Percentiles rank a stretch among this genome's conserved stretches.
These are phyloP conservation scores for Penicillium sp. DNA, from an alignment of 2,329 filamentous ascomycete species.

Conservation along the genomic window DNA sequence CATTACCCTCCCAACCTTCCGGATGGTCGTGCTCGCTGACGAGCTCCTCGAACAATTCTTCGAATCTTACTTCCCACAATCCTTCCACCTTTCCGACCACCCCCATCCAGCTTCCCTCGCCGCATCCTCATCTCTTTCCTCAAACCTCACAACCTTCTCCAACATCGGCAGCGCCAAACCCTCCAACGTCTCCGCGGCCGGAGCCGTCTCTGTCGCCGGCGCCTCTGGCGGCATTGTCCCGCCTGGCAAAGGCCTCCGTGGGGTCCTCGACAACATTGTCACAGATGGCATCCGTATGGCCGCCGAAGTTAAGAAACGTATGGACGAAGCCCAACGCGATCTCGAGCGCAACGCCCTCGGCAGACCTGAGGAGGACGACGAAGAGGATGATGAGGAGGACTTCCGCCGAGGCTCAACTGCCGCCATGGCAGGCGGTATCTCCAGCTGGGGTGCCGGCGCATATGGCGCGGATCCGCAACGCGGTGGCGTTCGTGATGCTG, in stretches of 20 bases:
- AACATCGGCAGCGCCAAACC: slow-evolving; percentile 57
- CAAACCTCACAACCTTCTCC: slow-evolving; percentile 81
- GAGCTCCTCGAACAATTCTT: slow-evolving; percentile 97
- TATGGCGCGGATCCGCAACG: slow-evolving; percentile 59
- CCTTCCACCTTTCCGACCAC: slow-evolving; percentile 79
- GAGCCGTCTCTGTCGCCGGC: slow-evolving; percentile 44
- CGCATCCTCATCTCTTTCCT: slow-evolving; percentile 52
- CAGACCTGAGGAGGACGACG: slow-evolving; percentile 67
- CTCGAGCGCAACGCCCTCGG: slow-evolving; percentile 75
- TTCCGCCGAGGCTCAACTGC: slow-evolving; percentile 36
- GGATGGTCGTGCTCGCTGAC: slow-evolving; percentile 96
- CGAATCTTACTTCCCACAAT: slow-evolving; percentile 89
- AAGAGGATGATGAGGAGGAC: slow-evolving; percentile 68
- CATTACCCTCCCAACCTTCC: slow-evolving; percentile 95
- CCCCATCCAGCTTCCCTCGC: slow-evolving; percentile 48
- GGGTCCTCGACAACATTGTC: slow-evolving; percentile 95
- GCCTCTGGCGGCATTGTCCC: slow-evolving; percentile 60
- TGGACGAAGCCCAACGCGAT: slow-evolving; percentile 94
- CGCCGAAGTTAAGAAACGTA: slow-evolving; percentile 82
- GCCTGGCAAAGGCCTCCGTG: slow-evolving; percentile 73
- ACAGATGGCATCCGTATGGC: slow-evolving; percentile 96
- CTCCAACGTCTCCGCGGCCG: slow-evolving; percentile 41
- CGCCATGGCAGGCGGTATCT: slow-evolving; percentile 34
- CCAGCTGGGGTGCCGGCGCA: slow-evolving; percentile 41
- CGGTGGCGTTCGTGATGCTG: slow-evolving; percentile 63